Base-by-base conservation (phyloP, 139 green algal genomes). In the Parachlorella kessleri region DNA sequence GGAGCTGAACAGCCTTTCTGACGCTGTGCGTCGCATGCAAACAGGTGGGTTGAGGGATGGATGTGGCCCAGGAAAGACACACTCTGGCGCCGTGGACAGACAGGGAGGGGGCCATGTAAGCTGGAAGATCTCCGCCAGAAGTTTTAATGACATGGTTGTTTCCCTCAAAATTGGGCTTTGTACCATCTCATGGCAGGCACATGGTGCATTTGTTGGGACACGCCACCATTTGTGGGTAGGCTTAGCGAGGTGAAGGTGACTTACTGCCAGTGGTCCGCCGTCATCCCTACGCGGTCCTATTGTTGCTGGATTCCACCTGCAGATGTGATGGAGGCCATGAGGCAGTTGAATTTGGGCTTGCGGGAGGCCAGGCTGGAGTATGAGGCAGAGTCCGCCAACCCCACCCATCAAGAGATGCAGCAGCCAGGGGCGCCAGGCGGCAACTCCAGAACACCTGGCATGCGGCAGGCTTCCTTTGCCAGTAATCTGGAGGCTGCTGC, bases 271-370 rank as follows among this genome's bases (percentile, higher is more conserved):
- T n/a, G n/a, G n/a, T n/a, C n/a, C n/a, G n/a, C n/a, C n/a, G n/a
- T n/a, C n/a, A n/a, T n/a, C n/a, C n/a, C n/a, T n/a, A n/a, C n/a
- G n/a, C n/a, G n/a, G n/a, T n/a, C n/a, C n/a, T n/a, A n/a, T n/a
- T n/a, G n/a, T n/a, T n/a, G n/a, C n/a, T n/a, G n/a, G n/a, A n/a
- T n/a, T n/a, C n/a, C n/a, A 6, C 63, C 28, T 36, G 42, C 40
- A 75, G 81, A 88, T 63, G 76, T 88, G 48, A 42, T 55, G 1
- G 73, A 88, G 33, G 79, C 76, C n/a, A 28, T 88, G 48, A 74
- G 59, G n/a, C 42, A 66, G 18, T 32, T 88, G 54, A 76, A 87
- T 21, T 54, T 32, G 1, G 84, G 84, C 37, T 66, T 88, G 55
- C 28, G 21, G 23, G 54, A 68, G n/a, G 23, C 76, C 41, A 35